Conservation (phyloP, 2,329 filamentous ascomycete genomes). For the Simplicillium sp. region DNA sequence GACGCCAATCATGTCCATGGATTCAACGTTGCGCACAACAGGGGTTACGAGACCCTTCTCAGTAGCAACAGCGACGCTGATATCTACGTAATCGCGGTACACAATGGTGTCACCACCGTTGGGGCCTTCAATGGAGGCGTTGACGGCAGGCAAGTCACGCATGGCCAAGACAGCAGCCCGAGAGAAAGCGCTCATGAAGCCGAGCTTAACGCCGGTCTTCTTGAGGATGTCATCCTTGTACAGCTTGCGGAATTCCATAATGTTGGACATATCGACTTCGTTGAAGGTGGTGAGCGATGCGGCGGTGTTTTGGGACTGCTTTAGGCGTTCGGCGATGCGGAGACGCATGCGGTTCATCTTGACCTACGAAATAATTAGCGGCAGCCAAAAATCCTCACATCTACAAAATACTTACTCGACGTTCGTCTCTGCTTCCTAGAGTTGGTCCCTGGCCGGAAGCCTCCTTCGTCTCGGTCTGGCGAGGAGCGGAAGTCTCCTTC, state of each 20-base stretch:
- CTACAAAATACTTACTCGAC: constrained; percentile 55
- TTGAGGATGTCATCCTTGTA: constrained; percentile 97
- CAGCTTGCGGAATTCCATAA: constrained; percentile 94
- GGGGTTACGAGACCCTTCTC: constrained; percentile 97
- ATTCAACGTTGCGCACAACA: constrained; percentile 88
- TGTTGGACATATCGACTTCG: constrained; percentile 95
- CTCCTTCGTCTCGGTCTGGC: constrained; percentile 16
- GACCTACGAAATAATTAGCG: constrained; percentile 44
- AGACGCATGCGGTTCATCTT: constrained; percentile 99
- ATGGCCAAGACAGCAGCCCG: constrained; percentile 84
- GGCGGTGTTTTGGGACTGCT: constrained; percentile 98
- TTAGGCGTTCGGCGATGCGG: constrained; percentile 91
- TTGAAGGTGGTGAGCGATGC: constrained; percentile 98
- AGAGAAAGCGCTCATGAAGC: constrained; percentile 99
- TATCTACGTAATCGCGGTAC: constrained; percentile 95
- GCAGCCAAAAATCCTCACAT: too few relatives aligned
- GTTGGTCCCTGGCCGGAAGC: constrained; percentile 18
- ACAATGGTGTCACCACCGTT: constrained; percentile 96
- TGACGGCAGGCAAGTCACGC: constrained; percentile 89
- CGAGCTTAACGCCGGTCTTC: constrained; percentile 93
- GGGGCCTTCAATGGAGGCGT: constrained; percentile 93
- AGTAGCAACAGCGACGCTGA: constrained; percentile 93
- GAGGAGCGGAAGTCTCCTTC: constrained; percentile 18
- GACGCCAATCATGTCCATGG: constrained; percentile 78
- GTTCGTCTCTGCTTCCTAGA: constrained; percentile 74